phyloP scores from a whole-genome alignment of 2,329 filamentous ascomycete species.

The Davidsoniella australis region DNA sequence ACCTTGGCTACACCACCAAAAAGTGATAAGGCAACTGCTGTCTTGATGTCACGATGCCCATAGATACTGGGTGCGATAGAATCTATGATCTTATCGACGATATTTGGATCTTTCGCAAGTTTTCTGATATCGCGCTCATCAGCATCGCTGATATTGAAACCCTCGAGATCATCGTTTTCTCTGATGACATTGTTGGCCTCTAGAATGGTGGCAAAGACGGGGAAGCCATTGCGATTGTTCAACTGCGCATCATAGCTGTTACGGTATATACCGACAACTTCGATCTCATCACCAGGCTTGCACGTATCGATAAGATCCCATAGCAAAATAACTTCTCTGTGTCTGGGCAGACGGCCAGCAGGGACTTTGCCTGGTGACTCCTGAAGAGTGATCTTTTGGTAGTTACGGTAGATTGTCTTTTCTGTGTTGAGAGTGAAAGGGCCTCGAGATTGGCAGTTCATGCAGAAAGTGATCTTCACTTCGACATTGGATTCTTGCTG shows the following conservation, averaged over 20 bases:
- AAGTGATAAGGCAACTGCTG: slow-evolving; percentile 79
- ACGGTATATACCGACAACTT: slow-evolving; percentile 89
- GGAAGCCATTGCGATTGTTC: slow-evolving; percentile 97
- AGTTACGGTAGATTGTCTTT: slow-evolving; percentile 96
- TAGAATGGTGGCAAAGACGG: slow-evolving; percentile 91
- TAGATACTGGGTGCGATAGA: slow-evolving; percentile 97
- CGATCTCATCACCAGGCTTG: slow-evolving; percentile 94
- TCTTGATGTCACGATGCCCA: slow-evolving; percentile 93
- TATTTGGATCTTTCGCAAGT: slow-evolving; percentile 74
- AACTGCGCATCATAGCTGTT: slow-evolving; percentile 97
- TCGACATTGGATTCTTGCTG: slow-evolving; percentile 94
- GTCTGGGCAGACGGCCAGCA: slow-evolving; percentile 80
- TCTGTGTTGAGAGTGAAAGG: slow-evolving; percentile 94
- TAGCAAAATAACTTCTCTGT: slow-evolving; percentile 84
- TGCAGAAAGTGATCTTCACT: slow-evolving; percentile 90
- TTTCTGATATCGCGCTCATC: slow-evolving; percentile 83
- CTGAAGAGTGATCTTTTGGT: slow-evolving; percentile 92
- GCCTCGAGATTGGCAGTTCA: slow-evolving; percentile 86
- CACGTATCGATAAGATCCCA: slow-evolving; percentile 95
- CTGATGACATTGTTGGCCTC: slow-evolving; percentile 97
- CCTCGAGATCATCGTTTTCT: slow-evolving; percentile 89
- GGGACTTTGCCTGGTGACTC: slow-evolving; percentile 95
- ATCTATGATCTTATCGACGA: slow-evolving; percentile 80
- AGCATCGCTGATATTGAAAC: slow-evolving; percentile 86
- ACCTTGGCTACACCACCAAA: slow-evolving; percentile 90